Base-by-base conservation (phyloP, 495 filamentous ascomycete species). In the Trypethelium eluteriae region DNA sequence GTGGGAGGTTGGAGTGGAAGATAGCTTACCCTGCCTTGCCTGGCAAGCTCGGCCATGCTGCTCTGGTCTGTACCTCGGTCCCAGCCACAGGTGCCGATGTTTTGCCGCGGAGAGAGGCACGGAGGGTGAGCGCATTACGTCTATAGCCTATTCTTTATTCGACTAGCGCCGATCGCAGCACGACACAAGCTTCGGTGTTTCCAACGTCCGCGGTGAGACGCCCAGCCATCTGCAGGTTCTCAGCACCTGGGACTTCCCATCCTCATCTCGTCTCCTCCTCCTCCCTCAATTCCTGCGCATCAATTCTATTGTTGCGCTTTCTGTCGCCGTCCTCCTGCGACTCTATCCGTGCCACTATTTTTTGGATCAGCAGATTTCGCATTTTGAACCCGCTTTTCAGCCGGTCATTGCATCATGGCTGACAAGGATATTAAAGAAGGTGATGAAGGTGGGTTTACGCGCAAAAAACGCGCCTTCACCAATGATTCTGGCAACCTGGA, bases 361-460 rank as follows among this genome's bases (percentile, higher is more conserved):
- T 53, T 53, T n/a, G 38, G 64, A 38, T 25, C 39, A n/a, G 25
- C 32, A 39, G 14, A 38, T 63, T 50, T 64, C 39, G 63, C 39
- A 66, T 56, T 64, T 62, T 25, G 9, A 53, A 44, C 2, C 62
- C 5, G n/a, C 36, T 18, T 25, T 53, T 53, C 49, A 67, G 38
- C 50, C 14, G 38, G 44, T 49, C 12, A 46, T 39, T 62, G 64
- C 68, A 70, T 49, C 61, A 79, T 79, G 77, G 68, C 77, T 41
- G 76, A 79, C 65, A 74, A 67, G 49, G 66, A 73, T 41, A 69
- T 79, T 66, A 73, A 81, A 69, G 71, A 78, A 66, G 79, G 79
- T 64, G 79, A 81, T 64, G 62, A 80, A 74, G 79, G 79, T 81
- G 72, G 41, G 74, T 66, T 62, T 67, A 39, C 57, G 65, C 34